phyloP scores from a whole-genome alignment of 495 filamentous ascomycete genomes.

The Podospora australis region DNA sequence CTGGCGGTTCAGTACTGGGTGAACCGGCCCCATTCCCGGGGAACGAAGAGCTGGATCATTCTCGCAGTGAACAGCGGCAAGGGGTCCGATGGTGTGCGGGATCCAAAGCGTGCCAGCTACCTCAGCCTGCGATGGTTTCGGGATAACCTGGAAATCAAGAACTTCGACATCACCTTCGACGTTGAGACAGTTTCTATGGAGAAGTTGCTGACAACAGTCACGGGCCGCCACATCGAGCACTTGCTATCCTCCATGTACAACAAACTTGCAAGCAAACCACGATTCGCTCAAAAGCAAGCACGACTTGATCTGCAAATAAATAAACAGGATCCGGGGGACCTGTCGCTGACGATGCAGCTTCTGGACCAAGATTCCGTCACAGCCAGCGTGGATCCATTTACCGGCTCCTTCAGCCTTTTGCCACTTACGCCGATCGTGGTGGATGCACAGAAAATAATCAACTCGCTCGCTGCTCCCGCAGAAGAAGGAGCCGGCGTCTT shows the following conservation, averaged over 20 bases:
- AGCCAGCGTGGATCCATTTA: constrained; percentile 63
- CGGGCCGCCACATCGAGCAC: constrained; percentile 65
- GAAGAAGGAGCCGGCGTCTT: constrained; percentile 49
- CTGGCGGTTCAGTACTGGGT: constrained; percentile 89
- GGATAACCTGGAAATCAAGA: constrained; percentile 64
- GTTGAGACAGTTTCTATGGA: constrained; percentile 63
- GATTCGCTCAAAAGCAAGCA: constrained; percentile 52
- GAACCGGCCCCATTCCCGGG: constrained; percentile 44
- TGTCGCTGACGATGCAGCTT: constrained; percentile 59
- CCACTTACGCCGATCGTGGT: constrained; percentile 36
- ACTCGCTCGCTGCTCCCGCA: constrained; percentile 44
- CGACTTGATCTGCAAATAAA: constrained; percentile 50
- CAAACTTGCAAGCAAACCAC: constrained; percentile 46
- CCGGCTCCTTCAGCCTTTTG: constrained; percentile 49
- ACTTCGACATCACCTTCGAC: constrained; percentile 58
- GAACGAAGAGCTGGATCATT: constrained; percentile 80
- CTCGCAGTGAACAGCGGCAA: constrained; percentile 69
- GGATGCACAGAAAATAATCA: constrained; percentile 45
- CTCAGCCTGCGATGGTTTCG: constrained; percentile 80
- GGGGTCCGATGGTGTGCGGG: constrained; percentile 26
- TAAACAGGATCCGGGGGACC: constrained; percentile 56
- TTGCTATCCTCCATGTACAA: constrained; percentile 56
- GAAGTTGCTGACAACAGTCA: constrained; percentile 60
- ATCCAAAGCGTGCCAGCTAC: constrained; percentile 35
- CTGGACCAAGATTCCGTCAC: constrained; percentile 49